Evolutionary conservation across 129 eudicot genomes (phyloP), one percentile per base, ranked within the genome.

Genomic region (Flaveria bidentis): DNA sequence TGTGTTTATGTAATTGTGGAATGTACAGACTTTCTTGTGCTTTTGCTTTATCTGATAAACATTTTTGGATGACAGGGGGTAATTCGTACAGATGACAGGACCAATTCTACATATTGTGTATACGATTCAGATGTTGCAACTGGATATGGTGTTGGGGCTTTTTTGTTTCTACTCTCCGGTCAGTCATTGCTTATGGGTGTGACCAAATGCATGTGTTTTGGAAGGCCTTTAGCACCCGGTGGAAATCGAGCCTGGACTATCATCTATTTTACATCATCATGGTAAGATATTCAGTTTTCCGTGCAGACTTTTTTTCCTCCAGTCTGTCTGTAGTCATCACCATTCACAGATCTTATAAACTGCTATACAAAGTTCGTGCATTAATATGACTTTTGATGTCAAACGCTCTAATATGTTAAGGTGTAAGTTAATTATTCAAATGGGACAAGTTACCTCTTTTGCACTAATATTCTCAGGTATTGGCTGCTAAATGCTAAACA

Each of bases 141-240:
- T 26, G 98, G 98, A 71, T 93, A 91, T 36, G 96, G 93, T n/a
- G 93, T 88, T 28, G 98, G 98, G 13, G 88, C 86, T 23, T 93
- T 93, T 84, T 80, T 93, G 79, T 93, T 93, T 83, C 92, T 93
- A 16, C 91, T 93, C 57, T 85, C 98, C 60, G 90, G 98, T 69
- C 90, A 93, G 80, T 90, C 98, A 26, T 82, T 93, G 76, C 96
- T 93, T 52, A 91, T 93, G 97, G 96, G 87, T 49, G 91, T 93
- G 76, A 93, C 98, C 39, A 93, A 83, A 75, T 93, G 96, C 90
- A 93, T 93, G 97, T 93, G 98, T 69, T 91, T 93, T 63, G 98
- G 98, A 74, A 88, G 89, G 76, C 97, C 97, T 26, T 85, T 93
- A 83, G 81, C 88, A 52, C 98, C 97, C 61, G 98, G 98, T 18